Percentiles rank a stretch among this genome's conserved stretches.
phyloP scores from a whole-genome alignment of 352 stramenopile species.

The Albugo candida region DNA sequence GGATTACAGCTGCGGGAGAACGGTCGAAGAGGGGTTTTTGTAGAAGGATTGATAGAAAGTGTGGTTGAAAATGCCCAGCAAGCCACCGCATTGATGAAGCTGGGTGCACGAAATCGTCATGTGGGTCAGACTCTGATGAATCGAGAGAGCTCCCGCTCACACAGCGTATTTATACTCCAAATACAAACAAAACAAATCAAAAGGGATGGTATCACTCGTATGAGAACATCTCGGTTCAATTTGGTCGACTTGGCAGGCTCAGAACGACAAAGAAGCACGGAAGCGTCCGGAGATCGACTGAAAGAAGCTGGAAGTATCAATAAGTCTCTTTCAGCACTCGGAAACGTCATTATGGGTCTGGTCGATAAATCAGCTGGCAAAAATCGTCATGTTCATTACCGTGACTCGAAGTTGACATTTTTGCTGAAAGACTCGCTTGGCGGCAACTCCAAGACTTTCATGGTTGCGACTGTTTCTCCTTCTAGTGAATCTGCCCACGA shows the following conservation, averaged over 20 bases:
- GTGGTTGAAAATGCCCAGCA: conserved; percentile 42
- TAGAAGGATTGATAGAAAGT: conserved; percentile 58
- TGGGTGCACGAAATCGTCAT: conserved; percentile 50
- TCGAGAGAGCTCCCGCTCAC: conserved; percentile 59
- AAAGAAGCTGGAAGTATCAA: conserved; percentile 97
- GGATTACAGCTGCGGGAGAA: conserved; percentile 54
- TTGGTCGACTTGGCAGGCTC: conserved; percentile 96
- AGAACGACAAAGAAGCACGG: conserved; percentile 91
- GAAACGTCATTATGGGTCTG: conserved; percentile 88
- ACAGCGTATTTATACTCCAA: conserved; percentile 73
- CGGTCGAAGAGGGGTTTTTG: conserved; percentile 47
- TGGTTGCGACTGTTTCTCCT: conserved; percentile 67
- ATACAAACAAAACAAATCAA: conserved; percentile 46
- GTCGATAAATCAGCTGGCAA: conserved; percentile 62
- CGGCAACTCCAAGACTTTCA: conserved; percentile 76
- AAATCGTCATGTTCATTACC: conserved; percentile 67
- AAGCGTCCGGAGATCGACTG: conserved; percentile 84
- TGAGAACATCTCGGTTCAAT: conserved; percentile 85
- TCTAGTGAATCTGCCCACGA: conserved; percentile 72
- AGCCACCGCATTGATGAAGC: conserved; percentile 51
- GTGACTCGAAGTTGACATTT: conserved; percentile 74
- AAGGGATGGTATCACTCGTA: conserved; percentile 35
- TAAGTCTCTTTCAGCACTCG: conserved; percentile 88
- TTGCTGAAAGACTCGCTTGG: conserved; percentile 68
- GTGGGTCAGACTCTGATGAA: conserved; percentile 77